Conservation (phyloP, 1,139 yeast species). For the Ashbya aceris region DNA sequence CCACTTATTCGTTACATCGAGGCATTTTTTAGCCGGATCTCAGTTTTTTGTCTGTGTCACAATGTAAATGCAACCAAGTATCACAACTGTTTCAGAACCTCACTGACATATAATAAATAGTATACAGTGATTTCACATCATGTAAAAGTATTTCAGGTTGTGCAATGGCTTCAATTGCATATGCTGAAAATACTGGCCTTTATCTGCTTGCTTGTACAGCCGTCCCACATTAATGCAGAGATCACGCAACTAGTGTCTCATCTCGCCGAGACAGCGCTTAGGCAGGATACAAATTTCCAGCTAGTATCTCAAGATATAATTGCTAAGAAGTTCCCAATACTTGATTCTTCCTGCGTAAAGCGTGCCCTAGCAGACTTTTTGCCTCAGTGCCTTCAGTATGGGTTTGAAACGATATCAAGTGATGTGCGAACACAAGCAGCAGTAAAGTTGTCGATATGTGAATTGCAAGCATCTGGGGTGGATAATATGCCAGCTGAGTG, state of each 20-base stretch:
- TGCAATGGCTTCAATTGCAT: too few relatives aligned
- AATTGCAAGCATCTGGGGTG: constrained; percentile 38
- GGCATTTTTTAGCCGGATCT: too few relatives aligned
- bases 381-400: constrained; percentile 25
- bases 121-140: too few relatives aligned
- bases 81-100: too few relatives aligned
- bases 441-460: constrained; percentile 44
- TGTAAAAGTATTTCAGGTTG: too few relatives aligned
- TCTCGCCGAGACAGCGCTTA: background rate
- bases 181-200: too few relatives aligned
- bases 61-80: too few relatives aligned
- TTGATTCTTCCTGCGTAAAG: constrained; percentile 26
- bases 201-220: too few relatives aligned
- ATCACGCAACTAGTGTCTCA: background rate
- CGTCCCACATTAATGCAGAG: background rate
- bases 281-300: background rate
- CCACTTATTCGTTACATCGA: too few relatives aligned
- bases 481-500: constrained; percentile 16
- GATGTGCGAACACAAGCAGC: constrained; percentile 34
- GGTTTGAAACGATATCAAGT: constrained; percentile 26
- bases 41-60: too few relatives aligned
- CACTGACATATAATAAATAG: too few relatives aligned
- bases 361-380: constrained; percentile 26
- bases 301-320: constrained; percentile 7
- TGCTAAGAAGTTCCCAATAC: constrained; percentile 18